Base-by-base conservation (phyloP, 371 early-diverging fungal genomes). In the Haplosporangium sp. region DNA sequence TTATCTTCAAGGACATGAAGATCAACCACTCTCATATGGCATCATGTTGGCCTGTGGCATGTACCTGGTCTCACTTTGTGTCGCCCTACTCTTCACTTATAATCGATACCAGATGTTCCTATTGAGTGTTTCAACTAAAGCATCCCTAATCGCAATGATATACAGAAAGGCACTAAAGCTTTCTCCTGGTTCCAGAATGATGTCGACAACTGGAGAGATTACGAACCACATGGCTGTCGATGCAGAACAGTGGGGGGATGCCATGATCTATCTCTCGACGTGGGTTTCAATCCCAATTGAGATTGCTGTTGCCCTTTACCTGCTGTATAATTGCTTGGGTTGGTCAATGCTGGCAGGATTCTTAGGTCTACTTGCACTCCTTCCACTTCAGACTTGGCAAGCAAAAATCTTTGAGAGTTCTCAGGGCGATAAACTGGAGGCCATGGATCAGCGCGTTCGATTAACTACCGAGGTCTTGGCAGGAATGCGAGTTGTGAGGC, bases 91-190 rank as follows among this genome's bases (percentile, higher is more conserved):
- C 40, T 64, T 61, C 44, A 68, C 72, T 56, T 76, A 76, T 40
- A 76, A 76, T 38, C 71, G 76, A 7, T 76, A 63, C 42, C 76
- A 55, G 48, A 71, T 76, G 71, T 67, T 76, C 55, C 8, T 55
- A n/a, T 3, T 76, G 35, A 63, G 64, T 39, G 61, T 59, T 8
- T 52, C 59, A 1, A 65, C 69, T 42, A 57, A 67, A 40, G 65
- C 68, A 2, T 95, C 95, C 13, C 75, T 95, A 60, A 91, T 94
- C 15, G 91, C 96, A 0, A 90, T 95, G 34, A 91, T 98, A 48
- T 98, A 97, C 77, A 90, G 89, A 72, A 98, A 98, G 82, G 86
- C 94, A 0, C 74, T 96, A 72, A 81, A 85, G 5, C 90, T 98
- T 9, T 94, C 95, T 34, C 95, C 92, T 71, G 84, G 85, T 4